A percentile compares a stretch with the other conserved stretches of the same genome.
These are phyloP conservation scores for Xylaria telfairii DNA, from an alignment of 495 filamentous ascomycete species.

Conservation along the genomic window DNA sequence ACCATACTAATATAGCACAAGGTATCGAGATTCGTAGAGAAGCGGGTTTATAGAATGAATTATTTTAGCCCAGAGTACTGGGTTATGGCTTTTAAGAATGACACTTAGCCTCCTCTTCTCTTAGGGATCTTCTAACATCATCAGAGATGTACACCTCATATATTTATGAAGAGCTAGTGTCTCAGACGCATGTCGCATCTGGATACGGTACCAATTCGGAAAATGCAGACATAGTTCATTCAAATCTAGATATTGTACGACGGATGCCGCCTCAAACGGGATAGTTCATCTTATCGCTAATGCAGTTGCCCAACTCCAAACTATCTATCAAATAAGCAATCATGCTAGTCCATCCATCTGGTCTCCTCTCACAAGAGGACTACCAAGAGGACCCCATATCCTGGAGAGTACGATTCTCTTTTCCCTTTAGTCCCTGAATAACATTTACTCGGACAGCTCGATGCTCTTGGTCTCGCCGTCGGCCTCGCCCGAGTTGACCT, in stretches of 20 bases:
- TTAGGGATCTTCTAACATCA: background rate
- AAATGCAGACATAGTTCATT: background rate
- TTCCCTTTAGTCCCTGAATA: background rate
- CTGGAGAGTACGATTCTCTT: background rate
- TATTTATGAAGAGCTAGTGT: background rate
- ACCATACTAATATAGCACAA: background rate
- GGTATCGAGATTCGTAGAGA: background rate
- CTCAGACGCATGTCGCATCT: background rate
- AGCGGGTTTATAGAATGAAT: background rate
- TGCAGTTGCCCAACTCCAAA: constrained; percentile 13
- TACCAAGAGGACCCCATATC: background rate
- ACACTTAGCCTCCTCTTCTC: background rate
- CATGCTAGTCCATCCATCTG: background rate
- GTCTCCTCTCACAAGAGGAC: background rate
- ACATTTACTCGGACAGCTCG: constrained; percentile 40
- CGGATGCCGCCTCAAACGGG: background rate
- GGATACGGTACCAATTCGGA: background rate
- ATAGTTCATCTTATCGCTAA: constrained; percentile 5
- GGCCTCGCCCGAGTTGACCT: constrained; percentile 74
- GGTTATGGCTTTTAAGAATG: background rate
- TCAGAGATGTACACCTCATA: background rate
- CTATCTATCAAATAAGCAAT: constrained; percentile 9
- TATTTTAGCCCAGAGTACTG: too few relatives aligned
- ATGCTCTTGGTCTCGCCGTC: constrained; percentile 57
- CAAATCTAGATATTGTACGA: background rate